Conservation (phyloP, 352 stramenopile species). For the Globisporangium nunn region DNA sequence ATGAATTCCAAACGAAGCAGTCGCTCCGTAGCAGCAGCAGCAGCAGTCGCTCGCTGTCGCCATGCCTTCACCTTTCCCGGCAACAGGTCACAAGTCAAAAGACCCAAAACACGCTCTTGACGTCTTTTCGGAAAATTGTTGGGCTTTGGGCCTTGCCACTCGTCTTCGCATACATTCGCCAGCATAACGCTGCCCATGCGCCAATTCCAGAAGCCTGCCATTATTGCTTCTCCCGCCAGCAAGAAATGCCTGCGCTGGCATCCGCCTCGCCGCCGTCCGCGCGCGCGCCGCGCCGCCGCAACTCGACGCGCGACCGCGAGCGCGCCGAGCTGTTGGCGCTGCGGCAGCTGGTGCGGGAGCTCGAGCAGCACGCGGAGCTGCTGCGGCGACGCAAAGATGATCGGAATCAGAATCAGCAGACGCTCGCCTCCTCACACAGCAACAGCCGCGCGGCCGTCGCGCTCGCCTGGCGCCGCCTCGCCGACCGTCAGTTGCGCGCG, state of each 20-base stretch:
- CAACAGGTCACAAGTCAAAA: no score
- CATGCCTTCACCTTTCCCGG: no score
- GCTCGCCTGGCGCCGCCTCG: slow-evolving; percentile 12
- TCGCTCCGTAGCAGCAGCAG: no score
- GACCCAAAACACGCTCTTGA: no score
- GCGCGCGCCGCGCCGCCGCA: slow-evolving; percentile 6
- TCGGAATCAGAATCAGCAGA: not conserved
- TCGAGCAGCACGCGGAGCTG: slow-evolving; percentile 7
- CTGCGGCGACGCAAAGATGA: not conserved
- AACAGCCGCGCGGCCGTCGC: not conserved
- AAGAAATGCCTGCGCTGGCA: not conserved
- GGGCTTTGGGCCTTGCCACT: no score
- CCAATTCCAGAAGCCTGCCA: no score
- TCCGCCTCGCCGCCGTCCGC: not conserved
- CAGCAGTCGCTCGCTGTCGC: no score
- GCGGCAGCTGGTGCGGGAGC: slow-evolving; percentile 8
- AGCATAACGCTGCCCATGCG: no score
- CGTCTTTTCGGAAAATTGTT: no score
- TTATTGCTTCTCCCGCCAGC: no score
- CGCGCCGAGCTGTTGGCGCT: slow-evolving; percentile 16
- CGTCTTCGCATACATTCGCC: no score
- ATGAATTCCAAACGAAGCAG: no score
- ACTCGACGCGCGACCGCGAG: slow-evolving; percentile 23
- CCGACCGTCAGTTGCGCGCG: slow-evolving; percentile 12
- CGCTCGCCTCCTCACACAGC: not conserved